A percentile compares a stretch with the other conserved stretches of the same genome.
Conservation (phyloP, 2,329 filamentous ascomycete species). For the Neodidymelliopsis sp. region DNA sequence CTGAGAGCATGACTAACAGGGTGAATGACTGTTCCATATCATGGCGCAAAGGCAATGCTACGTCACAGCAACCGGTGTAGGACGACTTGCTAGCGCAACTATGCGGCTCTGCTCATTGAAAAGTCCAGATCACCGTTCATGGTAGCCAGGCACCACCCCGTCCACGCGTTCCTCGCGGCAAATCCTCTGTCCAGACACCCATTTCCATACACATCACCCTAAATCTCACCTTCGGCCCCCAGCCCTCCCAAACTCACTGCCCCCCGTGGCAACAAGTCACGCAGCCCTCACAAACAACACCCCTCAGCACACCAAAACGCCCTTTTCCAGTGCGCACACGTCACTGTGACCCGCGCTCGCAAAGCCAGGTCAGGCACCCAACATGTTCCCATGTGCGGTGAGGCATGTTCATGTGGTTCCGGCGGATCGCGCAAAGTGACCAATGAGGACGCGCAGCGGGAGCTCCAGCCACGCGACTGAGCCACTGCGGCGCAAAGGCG, state of each 20-base stretch:
- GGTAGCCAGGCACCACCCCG: slow-evolving; percentile 4
- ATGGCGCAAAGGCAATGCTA: no score
- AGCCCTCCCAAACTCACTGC: slow-evolving; percentile 12
- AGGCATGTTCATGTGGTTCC: slow-evolving; percentile 11
- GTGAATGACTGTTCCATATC: no score
- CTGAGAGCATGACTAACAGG: no score
- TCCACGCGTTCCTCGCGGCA: neutral
- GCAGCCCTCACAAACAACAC: neutral
- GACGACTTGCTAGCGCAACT: no score
- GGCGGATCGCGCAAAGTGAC: neutral
- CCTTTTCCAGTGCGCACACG: neutral
- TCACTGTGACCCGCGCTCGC: slow-evolving; percentile 4
- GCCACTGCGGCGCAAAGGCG: slow-evolving; percentile 14
- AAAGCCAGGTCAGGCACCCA: slow-evolving; percentile 10
- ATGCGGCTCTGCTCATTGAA: no score
- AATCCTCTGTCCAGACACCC: neutral
- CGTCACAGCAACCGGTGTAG: no score
- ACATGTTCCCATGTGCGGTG: slow-evolving; percentile 17
- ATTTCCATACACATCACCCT: slow-evolving; percentile 5
- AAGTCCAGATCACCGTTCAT: no score
- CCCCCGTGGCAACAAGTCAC: slow-evolving; percentile 9
- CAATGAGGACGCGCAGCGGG: slow-evolving; percentile 3
- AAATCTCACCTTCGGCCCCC: slow-evolving; percentile 7
- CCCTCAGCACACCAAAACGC: neutral
- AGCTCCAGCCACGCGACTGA: slow-evolving; percentile 15